These are phyloP conservation scores for Sungouiella blattae DNA, from an alignment of 805 yeast genomes.

Conservation along the genomic window DNA sequence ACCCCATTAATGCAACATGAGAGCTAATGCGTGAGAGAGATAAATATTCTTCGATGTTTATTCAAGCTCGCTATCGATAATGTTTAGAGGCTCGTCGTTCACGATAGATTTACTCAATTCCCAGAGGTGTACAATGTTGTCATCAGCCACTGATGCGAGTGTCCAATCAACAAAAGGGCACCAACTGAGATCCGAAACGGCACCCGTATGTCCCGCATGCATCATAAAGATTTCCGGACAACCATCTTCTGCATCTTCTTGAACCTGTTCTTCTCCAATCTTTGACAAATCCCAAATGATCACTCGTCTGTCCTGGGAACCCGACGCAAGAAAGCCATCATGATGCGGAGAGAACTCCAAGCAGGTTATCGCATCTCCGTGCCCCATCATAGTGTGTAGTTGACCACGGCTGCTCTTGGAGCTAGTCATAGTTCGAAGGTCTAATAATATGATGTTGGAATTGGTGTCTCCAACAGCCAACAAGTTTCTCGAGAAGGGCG, in stretches of 20 bases:
- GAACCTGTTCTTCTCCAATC: conserved; percentile 81
- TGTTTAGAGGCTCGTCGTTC: conserved; percentile 13
- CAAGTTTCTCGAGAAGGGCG: conserved; percentile 56
- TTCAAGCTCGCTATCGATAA: conserved; percentile 23
- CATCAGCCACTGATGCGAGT: conserved; percentile 61
- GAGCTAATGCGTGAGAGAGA: not conserved
- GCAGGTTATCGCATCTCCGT: conserved; percentile 65
- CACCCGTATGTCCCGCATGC: conserved; percentile 88
- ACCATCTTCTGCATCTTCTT: conserved; percentile 89
- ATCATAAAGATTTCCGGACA: conserved; percentile 85
- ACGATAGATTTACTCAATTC: conserved; percentile 37
- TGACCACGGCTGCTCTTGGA: conserved; percentile 21
- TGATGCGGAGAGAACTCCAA: conserved; percentile 74
- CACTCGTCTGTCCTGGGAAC: conserved; percentile 73
- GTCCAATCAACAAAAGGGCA: conserved; percentile 75
- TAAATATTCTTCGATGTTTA: conserved; percentile 8
- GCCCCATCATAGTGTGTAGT: conserved; percentile 78
- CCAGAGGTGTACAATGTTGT: conserved; percentile 61
- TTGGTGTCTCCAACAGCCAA: conserved; percentile 70
- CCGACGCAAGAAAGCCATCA: conserved; percentile 76
- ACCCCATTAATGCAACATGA: not conserved
- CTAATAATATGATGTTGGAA: conserved; percentile 63
- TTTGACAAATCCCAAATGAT: conserved; percentile 77
- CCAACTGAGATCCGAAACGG: conserved; percentile 70
- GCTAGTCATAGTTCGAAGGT: conserved; percentile 45